Base-by-base conservation (phyloP, 768 basidiomycete genomes). In the Boletus edulis region DNA sequence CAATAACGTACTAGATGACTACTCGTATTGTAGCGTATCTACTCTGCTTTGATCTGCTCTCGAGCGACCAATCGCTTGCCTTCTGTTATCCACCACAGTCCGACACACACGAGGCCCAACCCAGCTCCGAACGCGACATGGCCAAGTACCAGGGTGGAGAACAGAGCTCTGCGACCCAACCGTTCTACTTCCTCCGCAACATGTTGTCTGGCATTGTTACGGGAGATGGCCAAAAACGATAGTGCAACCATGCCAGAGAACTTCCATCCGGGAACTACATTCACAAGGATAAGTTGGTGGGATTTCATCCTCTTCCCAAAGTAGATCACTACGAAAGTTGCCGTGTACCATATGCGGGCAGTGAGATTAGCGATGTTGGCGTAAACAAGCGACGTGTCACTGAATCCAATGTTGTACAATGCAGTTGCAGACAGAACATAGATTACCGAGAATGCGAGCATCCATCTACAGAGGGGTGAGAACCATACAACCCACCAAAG, bases 331-430 rank as follows among this genome's bases (percentile, higher is more conserved):
- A 74, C 70, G 65, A 86, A 91, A 35, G 62, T 61, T 55, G 78
- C 70, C 40, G 81, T 81, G 66, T 89, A 91, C 27, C 73, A 62
- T 39, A 89, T 87, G 15, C 91, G 78, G 6, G 79, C 77, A 0
- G 76, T 70, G 57, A 90, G 76, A 65, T 87, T 89, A 61, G 78
- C 66, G 56, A 87, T 83, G 63, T 94, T 94, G 55, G 86, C 87
- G 63, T 85, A 89, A 3, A 93, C 86, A 34, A 91, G 76, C 8
- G 85, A 84, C 0, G 79, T 76, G 60, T 92, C 91, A 32, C 86
- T 87, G 24, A 83, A 63, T 24, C 75, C 69, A 27, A 78, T 46
- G 42, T 72, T 62, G 70, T 84, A 79, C 58, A 84, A 59, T 32
- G 62, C 57, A 22, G 82, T 65, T 52, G 86, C 75, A 38, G 81